These are phyloP conservation scores for Paspalum vaginatum DNA, from an alignment of 176 grass and related monocot species.

Conservation along the genomic window DNA sequence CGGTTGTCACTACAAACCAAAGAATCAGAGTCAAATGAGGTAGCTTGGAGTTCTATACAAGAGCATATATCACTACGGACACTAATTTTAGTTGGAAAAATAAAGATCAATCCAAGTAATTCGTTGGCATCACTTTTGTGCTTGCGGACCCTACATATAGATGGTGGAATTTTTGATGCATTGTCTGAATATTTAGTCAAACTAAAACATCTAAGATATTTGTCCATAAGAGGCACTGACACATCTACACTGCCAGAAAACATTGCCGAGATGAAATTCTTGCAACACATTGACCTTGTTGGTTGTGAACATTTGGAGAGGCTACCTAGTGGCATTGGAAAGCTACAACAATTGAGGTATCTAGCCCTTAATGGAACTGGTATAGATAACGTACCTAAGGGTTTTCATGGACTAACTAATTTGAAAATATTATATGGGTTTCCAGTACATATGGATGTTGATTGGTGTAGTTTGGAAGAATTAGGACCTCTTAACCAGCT, in stretches of 20 bases:
- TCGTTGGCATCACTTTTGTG: neutral
- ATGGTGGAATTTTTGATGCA: neutral
- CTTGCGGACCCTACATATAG: neutral
- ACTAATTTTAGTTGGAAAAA: neutral
- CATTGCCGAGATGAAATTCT: conserved; percentile 27
- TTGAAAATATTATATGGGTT: neutral
- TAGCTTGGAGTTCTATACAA: neutral
- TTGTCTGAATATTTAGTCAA: conserved; percentile 1
- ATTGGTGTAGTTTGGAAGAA: conserved; percentile 4
- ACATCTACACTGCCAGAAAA: neutral
- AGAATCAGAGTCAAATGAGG: neutral
- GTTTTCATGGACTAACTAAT: neutral
- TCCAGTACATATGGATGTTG: neutral
- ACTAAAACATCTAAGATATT: conserved; percentile 38
- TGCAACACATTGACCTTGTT: neutral
- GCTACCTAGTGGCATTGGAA: neutral
- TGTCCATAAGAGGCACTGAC: neutral
- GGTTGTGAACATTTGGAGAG: neutral
- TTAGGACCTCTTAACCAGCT: neutral
- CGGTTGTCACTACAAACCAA: neutral
- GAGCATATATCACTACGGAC: neutral
- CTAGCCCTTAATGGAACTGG: neutral
- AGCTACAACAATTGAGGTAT: neutral
- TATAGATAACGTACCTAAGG: neutral
- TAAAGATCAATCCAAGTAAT: neutral